Percentiles rank a stretch among this genome's conserved stretches.
Conservation (phyloP, 1,284 basidiomycete genomes). For the Trichosporon ovoides region DNA sequence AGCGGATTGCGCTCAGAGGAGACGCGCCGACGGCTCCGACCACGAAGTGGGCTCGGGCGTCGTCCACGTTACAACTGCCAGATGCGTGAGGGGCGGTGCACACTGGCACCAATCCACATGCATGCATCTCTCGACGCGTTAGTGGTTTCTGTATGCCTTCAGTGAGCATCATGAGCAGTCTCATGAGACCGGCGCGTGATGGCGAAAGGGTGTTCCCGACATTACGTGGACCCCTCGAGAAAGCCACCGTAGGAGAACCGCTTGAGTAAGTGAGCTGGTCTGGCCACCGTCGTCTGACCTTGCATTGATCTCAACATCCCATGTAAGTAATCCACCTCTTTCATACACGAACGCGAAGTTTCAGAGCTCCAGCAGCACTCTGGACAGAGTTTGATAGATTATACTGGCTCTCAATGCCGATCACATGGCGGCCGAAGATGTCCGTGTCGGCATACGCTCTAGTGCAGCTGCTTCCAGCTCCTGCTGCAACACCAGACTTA, state of each 20-base stretch:
- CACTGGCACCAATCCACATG: background rate
- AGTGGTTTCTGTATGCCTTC: background rate
- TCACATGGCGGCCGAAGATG: conserved; percentile 6
- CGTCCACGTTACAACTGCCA: background rate
- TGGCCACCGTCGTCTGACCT: background rate
- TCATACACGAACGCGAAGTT: background rate
- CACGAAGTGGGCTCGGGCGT: background rate
- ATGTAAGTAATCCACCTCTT: background rate
- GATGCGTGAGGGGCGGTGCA: background rate
- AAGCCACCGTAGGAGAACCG: background rate
- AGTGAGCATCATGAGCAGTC: background rate
- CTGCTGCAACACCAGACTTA: background rate
- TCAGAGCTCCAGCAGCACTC: background rate
- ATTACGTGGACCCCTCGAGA: background rate
- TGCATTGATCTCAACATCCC: background rate
- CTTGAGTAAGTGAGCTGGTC: background rate
- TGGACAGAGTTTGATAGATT: background rate
- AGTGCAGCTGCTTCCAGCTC: background rate
- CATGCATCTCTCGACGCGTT: background rate
- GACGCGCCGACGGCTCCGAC: background rate
- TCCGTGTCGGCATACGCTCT: background rate
- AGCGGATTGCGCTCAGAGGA: background rate
- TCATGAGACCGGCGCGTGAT: background rate
- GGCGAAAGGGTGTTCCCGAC: background rate
- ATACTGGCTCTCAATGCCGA: background rate